A percentile compares a stretch with the other conserved stretches of the same genome.
Evolutionary conservation across 2,329 filamentous ascomycete genomes (phyloP).

Genomic region (Penicillium brasilianum): DNA sequence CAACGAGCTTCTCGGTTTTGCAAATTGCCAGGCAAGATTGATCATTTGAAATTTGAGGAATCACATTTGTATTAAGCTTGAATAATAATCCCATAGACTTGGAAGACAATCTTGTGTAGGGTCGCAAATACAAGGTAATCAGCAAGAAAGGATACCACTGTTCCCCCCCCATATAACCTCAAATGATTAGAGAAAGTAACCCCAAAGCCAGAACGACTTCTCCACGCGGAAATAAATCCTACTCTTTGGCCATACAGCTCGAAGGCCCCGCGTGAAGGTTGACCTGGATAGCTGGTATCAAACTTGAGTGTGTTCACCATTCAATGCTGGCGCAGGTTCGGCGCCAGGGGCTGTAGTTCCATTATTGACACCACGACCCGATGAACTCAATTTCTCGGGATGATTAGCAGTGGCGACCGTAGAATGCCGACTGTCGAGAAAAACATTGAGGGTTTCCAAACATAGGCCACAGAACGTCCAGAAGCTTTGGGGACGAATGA

Average conservation of each 20-base stretch:
- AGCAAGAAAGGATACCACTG: not conserved
- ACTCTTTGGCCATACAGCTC: not conserved
- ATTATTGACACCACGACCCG: not conserved
- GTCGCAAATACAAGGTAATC: not conserved
- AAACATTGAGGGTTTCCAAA: constrained; percentile 24
- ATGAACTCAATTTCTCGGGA: not conserved
- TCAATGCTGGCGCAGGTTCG: not conserved
- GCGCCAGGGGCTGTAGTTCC: not conserved
- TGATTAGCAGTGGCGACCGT: not conserved
- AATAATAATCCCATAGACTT: not conserved
- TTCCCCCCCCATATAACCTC: not conserved
- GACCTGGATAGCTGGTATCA: not conserved
- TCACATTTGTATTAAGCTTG: not conserved
- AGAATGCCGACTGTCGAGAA: constrained; percentile 5
- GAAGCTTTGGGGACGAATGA: constrained; percentile 14
- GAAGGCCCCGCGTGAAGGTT: not conserved
- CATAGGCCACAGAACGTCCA: constrained; percentile 22
- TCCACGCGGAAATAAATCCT: not conserved
- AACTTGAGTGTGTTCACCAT: not conserved
- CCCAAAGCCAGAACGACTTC: not conserved
- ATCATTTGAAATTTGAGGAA: not conserved
- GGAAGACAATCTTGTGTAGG: not conserved
- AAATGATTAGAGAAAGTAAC: not conserved
- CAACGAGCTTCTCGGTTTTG: not conserved
- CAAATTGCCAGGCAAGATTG: not conserved